phyloP scores from a whole-genome alignment of 345 rosid genomes.

The Eucalyptus guilfoylei region DNA sequence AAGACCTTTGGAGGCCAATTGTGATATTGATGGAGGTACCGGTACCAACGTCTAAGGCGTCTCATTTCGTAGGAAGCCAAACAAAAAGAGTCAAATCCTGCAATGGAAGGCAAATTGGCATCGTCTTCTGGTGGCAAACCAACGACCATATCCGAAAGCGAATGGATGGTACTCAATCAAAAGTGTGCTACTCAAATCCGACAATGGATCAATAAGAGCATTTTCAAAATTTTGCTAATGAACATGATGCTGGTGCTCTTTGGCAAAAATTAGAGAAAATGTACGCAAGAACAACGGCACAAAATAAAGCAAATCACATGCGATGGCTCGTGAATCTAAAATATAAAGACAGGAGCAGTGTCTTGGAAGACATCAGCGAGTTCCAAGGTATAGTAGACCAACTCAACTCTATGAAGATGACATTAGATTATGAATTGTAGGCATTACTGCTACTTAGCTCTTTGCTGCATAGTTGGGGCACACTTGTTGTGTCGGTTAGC shows the following conservation, averaged over 20 bases:
- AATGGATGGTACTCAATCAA: not conserved
- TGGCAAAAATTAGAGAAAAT: not conserved
- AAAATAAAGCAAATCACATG: not conserved
- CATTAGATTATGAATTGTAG: not conserved
- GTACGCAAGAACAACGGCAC: accelerated
- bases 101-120: not conserved
- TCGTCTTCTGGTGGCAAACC: not conserved
- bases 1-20: not conserved
- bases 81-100: not conserved
- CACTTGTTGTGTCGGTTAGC: not conserved
- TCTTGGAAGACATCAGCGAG: not conserved
- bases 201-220: not conserved
- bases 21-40: not conserved
- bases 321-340: not conserved
- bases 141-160: not conserved
- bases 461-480: not conserved
- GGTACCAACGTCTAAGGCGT: not conserved
- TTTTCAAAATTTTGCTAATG: not conserved
- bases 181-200: not conserved
- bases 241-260: not conserved
- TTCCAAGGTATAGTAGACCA: not conserved
- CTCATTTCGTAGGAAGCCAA: no score
- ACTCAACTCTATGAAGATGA: not conserved
- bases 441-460: not conserved
- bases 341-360: not conserved